Conservation (phyloP, 2,329 filamentous ascomycete genomes). For the Geosmithia morbida region DNA sequence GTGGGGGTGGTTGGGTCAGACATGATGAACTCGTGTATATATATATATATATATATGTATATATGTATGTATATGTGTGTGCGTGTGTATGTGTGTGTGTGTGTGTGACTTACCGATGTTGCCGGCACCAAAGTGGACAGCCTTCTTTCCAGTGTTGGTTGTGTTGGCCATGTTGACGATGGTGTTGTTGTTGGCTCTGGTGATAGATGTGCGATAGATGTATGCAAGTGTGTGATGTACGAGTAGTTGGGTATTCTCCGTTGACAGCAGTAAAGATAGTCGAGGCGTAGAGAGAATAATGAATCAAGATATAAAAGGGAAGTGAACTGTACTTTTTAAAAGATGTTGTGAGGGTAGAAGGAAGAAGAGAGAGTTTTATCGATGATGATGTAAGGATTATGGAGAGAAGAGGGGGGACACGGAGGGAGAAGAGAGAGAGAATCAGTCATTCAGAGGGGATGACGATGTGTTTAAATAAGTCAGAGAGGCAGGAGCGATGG, state of each 20-base stretch:
- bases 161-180: slow-evolving; percentile 2
- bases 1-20: slow-evolving; percentile 4
- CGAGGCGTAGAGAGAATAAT: not conserved
- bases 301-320: no score
- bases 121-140: slow-evolving; percentile 74
- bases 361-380: not conserved
- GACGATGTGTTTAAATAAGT: not conserved
- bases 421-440: not conserved
- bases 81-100: not conserved
- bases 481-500: not conserved
- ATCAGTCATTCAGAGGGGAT: no score
- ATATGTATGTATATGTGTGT: not conserved
- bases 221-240: slow-evolving; percentile 3
- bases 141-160: slow-evolving; percentile 43
- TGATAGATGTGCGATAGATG: no score
- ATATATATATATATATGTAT: no score
- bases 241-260: not conserved
- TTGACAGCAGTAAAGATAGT: not conserved
- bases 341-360: not conserved
- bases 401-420: no score
- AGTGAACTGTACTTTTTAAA: no score
- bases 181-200: slow-evolving; percentile 1
- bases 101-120: slow-evolving; percentile 50
- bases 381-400: no score
- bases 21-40: no score